These are phyloP conservation scores for Ensete ventricosum DNA, from an alignment of 176 grass and related monocot genomes.

Conservation along the genomic window DNA sequence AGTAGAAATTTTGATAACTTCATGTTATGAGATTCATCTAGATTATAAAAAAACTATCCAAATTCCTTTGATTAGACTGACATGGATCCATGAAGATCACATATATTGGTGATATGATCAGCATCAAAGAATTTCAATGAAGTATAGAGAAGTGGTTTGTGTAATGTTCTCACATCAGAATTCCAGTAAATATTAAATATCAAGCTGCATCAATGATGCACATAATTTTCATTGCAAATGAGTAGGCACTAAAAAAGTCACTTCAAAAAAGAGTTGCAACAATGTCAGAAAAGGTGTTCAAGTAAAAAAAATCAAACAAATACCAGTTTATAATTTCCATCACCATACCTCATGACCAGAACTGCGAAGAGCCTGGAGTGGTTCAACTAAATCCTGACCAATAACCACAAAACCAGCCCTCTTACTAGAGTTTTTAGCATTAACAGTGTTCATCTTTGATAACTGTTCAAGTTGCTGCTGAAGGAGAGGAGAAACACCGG, in stretches of 20 bases:
- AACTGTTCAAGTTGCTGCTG: constrained; percentile 82
- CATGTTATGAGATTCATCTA: no score
- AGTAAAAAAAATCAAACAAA: not conserved
- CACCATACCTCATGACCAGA: constrained; percentile 59
- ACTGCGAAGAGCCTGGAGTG: constrained; percentile 79
- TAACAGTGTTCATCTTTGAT: constrained; percentile 37
- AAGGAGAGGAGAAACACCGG: constrained; percentile 58
- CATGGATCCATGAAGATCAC: no score
- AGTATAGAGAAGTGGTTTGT: not conserved
- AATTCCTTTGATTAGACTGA: no score
- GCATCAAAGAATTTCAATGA: not conserved
- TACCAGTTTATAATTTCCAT: not conserved
- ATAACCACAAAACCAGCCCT: constrained; percentile 49
- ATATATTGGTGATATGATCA: no score
- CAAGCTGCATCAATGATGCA: not conserved
- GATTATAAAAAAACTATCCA: no score
- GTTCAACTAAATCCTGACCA: constrained; percentile 75
- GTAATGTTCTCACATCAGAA: not conserved
- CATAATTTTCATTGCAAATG: not conserved
- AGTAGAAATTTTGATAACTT: no score
- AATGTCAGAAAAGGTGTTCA: not conserved
- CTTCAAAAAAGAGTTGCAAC: not conserved
- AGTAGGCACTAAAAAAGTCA: not conserved
- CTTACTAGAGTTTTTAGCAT: constrained; percentile 29
- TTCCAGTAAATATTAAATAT: not conserved